Percentiles rank a stretch among this genome's conserved stretches.
phyloP scores from a whole-genome alignment of 2,329 filamentous ascomycete genomes.

The Fusarium paranaense region DNA sequence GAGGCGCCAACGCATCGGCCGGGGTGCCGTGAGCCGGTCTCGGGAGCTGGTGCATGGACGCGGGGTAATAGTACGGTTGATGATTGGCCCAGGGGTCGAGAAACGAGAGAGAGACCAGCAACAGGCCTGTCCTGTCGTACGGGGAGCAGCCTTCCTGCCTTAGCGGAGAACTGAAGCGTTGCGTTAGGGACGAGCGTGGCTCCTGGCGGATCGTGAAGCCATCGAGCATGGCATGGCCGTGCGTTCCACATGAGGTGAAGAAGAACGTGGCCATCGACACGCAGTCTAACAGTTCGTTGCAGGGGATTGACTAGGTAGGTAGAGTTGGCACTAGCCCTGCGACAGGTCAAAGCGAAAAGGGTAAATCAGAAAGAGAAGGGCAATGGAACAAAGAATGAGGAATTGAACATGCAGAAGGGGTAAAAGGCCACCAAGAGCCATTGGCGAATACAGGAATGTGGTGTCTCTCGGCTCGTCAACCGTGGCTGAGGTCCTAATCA shows the following conservation, averaged over 20 bases:
- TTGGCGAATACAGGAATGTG: not conserved
- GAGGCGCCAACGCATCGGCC: conserved; percentile 36
- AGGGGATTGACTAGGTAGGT: not conserved
- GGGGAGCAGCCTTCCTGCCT: not conserved
- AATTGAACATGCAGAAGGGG: not conserved
- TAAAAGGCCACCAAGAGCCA: not conserved
- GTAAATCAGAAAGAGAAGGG: conserved; percentile 1
- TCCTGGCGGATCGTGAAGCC: not conserved
- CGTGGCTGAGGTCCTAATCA: not conserved
- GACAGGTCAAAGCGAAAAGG: conserved; percentile 15
- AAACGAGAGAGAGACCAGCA: conserved; percentile 2
- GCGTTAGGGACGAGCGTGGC: not conserved
- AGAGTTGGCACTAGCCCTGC: conserved; percentile 27
- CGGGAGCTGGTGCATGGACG: conserved; percentile 43
- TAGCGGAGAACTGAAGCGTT: not conserved
- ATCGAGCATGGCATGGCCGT: conserved; percentile 25
- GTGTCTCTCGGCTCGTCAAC: not conserved
- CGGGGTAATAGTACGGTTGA: conserved; percentile 35
- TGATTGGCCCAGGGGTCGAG: conserved; percentile 31
- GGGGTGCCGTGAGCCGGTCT: conserved; percentile 43
- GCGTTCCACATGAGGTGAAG: conserved; percentile 13
- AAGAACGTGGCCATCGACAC: conserved; percentile 26
- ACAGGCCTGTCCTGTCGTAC: not conserved
- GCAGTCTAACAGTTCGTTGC: not conserved
- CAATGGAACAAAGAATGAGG: not conserved